These are phyloP conservation scores for Talaromyces verruculosus DNA, from an alignment of 2,329 filamentous ascomycete species.

Conservation along the genomic window DNA sequence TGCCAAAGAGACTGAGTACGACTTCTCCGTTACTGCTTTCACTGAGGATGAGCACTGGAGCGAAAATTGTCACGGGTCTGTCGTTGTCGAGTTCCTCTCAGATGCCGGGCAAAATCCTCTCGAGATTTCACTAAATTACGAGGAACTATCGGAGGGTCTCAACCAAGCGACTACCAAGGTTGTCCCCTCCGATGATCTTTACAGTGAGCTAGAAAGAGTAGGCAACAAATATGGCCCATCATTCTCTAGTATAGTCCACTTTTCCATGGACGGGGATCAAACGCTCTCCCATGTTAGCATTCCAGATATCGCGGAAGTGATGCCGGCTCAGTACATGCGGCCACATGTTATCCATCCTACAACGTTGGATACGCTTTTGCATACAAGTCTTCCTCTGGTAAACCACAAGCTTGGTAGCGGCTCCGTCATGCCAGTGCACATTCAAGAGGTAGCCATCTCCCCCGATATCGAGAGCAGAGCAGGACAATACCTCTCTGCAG, in stretches of 20 bases:
- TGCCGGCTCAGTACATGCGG: slow-evolving; percentile 35
- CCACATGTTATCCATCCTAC: slow-evolving; percentile 38
- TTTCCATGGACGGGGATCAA: neutral
- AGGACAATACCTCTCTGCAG: neutral
- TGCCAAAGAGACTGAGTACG: neutral
- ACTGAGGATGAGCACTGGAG: neutral
- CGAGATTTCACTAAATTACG: neutral
- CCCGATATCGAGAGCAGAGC: neutral
- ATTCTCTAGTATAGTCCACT: neutral
- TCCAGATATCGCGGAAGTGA: slow-evolving; percentile 31
- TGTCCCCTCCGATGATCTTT: too few relatives aligned
- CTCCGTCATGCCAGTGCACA: neutral
- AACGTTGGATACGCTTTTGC: slow-evolving; percentile 36
- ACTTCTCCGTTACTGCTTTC: neutral
- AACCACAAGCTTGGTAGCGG: neutral
- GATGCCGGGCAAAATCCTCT: neutral
- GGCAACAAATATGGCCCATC: neutral
- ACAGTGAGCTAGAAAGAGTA: too few relatives aligned
- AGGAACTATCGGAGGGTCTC: neutral
- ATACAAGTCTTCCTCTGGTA: slow-evolving; percentile 15
- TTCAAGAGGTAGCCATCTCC: neutral
- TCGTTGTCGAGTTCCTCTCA: neutral
- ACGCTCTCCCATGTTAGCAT: slow-evolving; percentile 25
- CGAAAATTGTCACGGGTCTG: neutral
- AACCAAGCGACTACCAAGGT: too few relatives aligned